Evolutionary conservation across 441 rosid genomes (phyloP).

Genomic region (Erodium trifolium): DNA sequence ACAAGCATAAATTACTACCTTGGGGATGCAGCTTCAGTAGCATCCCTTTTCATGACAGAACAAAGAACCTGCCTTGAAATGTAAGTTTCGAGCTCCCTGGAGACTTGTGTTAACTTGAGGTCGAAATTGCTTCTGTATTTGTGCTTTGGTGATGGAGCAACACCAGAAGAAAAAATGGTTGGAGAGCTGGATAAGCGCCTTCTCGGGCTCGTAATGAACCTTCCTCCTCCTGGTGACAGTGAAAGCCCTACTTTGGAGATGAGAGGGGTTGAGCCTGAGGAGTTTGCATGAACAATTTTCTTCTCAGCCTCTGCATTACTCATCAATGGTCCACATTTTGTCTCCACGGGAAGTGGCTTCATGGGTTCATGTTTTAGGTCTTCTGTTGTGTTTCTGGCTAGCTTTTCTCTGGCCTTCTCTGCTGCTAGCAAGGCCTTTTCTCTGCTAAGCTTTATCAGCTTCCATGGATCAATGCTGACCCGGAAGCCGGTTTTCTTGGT

Average conservation of each 20-base stretch:
- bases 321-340: slow-evolving; percentile 57
- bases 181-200: slow-evolving; percentile 73
- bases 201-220: slow-evolving; percentile 62
- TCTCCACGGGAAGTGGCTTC: slow-evolving; percentile 75
- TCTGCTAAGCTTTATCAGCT: slow-evolving; percentile 61
- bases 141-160: slow-evolving; percentile 57
- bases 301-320: slow-evolving; percentile 29
- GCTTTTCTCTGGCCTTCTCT: slow-evolving; percentile 72
- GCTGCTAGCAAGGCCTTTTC: slow-evolving; percentile 85
- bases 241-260: slow-evolving; percentile 38
- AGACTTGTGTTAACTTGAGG: slow-evolving; percentile 80
- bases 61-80: slow-evolving; percentile 79
- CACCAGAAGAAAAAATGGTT: slow-evolving; percentile 28
- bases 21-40: slow-evolving; percentile 51
- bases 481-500: slow-evolving; percentile 56
- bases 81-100: slow-evolving; percentile 80
- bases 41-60: slow-evolving; percentile 68
- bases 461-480: slow-evolving; percentile 83
- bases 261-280: slow-evolving; percentile 40
- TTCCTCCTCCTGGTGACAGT: slow-evolving; percentile 44
- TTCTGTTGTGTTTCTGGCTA: slow-evolving; percentile 38
- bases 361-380: slow-evolving; percentile 35
- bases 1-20: slow-evolving; percentile 24
- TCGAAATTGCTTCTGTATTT: slow-evolving; percentile 76
- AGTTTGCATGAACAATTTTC: slow-evolving; percentile 19